Base-by-base conservation (phyloP, 345 rosid genomes). In the Aurinia saxatilis region DNA sequence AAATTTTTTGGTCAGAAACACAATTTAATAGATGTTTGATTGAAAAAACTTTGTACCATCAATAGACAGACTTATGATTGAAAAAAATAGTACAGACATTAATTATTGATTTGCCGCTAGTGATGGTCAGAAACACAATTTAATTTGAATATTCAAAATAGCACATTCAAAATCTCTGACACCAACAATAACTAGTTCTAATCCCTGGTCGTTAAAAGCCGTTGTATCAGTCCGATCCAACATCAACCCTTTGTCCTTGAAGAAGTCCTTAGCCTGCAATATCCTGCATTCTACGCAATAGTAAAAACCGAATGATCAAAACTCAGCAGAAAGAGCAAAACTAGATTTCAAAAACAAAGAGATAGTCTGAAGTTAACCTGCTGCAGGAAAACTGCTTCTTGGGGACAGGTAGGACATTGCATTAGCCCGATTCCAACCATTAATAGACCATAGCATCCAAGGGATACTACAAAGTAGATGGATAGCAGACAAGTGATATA, bases 371-470 rank as follows among this genome's bases (percentile, higher is more conserved):
- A 16, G 45, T 10, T 12, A 72, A 88, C 90, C 82, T 79, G 77
- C 64, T 80, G 93, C 73, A 88, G 70, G 8, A 85, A 77, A 48
- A 78, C 8, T 21, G 88, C 84, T 70, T 88, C 93, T 64, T 72
- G 81, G 15, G 93, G 88, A 50, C 93, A 82, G 12, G 90, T 83
- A 44, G 92, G 93, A 72, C 82, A 88, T 19, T 58, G 76, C 81
- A 88, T 78, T 41, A 88, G 50, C 17, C 90, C 93, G 35, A 82
- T 60, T 57, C 90, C 96, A 50, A 82, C 93, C 92, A 82, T 83
- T 27, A 88, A 72, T 31, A 88, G 68, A 67, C 93, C 96, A 63
- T 85, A 88, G 75, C 88, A 85, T 65, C 88, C 96, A 5, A 88
- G 75, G 2, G 90, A 79, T 48, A 88, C 75, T 34, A 88, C 41